Evolutionary conservation across 805 yeast genomes (phyloP).

Genomic region (Lipomyces orientalis): DNA sequence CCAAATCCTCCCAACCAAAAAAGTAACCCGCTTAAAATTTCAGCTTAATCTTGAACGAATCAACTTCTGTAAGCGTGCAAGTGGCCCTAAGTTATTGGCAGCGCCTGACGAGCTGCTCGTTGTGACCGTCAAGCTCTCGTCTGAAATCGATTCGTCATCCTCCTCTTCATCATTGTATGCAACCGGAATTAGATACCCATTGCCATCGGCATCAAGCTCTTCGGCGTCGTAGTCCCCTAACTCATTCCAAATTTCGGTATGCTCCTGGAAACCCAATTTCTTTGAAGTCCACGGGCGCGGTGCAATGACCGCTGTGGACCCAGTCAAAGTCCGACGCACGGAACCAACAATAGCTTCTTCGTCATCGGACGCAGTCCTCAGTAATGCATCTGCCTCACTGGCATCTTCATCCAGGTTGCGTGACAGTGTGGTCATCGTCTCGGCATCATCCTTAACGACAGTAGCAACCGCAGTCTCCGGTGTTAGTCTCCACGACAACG

Average conservation of each 20-base stretch:
- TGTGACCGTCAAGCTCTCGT: conserved; percentile 31
- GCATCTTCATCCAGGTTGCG: conserved; percentile 19
- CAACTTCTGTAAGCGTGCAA: conserved; percentile 26
- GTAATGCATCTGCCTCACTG: conserved; percentile 25
- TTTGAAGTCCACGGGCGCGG: conserved; percentile 33
- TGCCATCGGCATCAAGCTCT: conserved; percentile 21
- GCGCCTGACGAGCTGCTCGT: conserved; percentile 15
- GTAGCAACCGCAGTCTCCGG: conserved; percentile 28
- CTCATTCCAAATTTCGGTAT: conserved; percentile 35
- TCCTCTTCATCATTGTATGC: conserved; percentile 21
- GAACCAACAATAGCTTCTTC: conserved; percentile 21
- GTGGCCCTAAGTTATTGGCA: conserved; percentile 1
- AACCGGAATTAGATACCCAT: conserved; percentile 27
- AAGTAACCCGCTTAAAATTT: neutral
- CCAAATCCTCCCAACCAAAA: neutral
- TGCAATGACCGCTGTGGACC: conserved; percentile 7
- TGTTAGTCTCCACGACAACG: conserved; percentile 60
- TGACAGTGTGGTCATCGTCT: conserved; percentile 18
- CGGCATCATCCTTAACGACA: conserved; percentile 25
- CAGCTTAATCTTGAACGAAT: conserved; percentile 20
- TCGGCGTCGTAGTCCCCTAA: conserved; percentile 33
- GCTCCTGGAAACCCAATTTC: conserved; percentile 30
- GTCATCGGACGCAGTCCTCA: conserved; percentile 13
- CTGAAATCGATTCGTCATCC: conserved; percentile 32
- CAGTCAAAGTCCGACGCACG: conserved; percentile 7